A percentile compares a stretch with the other conserved stretches of the same genome.
phyloP scores from a whole-genome alignment of 257 asterid species.

The Forsythia suspensa region DNA sequence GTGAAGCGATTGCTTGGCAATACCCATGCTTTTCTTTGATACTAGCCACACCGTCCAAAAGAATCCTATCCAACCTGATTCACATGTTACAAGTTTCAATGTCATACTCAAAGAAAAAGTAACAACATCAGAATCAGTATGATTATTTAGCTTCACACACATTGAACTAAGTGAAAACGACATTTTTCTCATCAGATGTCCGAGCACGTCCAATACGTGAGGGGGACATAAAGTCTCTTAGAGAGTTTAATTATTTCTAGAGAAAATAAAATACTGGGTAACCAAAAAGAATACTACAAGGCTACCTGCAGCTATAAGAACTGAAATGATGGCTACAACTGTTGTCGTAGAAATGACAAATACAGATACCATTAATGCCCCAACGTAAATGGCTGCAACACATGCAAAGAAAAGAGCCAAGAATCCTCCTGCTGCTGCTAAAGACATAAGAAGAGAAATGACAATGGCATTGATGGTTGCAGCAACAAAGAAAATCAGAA shows the following conservation, averaged over 20 bases:
- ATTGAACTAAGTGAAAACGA: too few relatives aligned
- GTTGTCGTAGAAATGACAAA: conserved; percentile 61
- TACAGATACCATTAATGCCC: conserved; percentile 57
- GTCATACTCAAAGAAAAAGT: background rate
- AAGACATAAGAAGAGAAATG: conserved; percentile 68
- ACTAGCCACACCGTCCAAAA: conserved; percentile 59
- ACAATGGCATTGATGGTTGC: conserved; percentile 77
- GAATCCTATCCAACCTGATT: conserved; percentile 85
- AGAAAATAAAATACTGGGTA: background rate
- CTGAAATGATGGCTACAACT: conserved; percentile 52
- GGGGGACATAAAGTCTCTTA: background rate
- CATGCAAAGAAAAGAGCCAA: conserved; percentile 77
- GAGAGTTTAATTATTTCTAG: background rate
- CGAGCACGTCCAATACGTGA: too few relatives aligned
- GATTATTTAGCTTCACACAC: too few relatives aligned
- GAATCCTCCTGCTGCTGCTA: conserved; percentile 92
- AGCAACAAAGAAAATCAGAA: conserved; percentile 66
- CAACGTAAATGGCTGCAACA: conserved; percentile 64
- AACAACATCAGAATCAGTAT: background rate
- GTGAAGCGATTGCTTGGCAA: conserved; percentile 57
- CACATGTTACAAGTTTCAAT: background rate
- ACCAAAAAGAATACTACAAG: conserved; percentile 1
- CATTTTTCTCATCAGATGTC: too few relatives aligned
- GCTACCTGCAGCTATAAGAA: conserved; percentile 65
- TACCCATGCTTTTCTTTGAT: conserved; percentile 41